Base-by-base conservation (phyloP, 1,284 basidiomycete species). In the Trichosporon inkin region DNA sequence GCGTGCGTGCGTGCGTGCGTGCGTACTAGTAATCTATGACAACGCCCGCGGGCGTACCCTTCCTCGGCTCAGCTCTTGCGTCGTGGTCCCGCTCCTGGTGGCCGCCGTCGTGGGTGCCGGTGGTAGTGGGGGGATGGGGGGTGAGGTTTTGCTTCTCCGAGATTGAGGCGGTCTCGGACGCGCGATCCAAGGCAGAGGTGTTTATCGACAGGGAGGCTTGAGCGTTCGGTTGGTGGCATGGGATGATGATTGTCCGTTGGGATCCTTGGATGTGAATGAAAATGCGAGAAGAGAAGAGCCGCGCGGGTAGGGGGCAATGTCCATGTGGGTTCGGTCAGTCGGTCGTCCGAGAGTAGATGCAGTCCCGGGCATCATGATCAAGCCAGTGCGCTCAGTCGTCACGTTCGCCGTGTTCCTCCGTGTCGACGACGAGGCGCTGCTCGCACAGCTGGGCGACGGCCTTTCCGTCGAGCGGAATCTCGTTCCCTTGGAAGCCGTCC, bases 391-490 rank as follows among this genome's bases (percentile, higher is more conserved):
- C 28, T 32, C 28, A 32, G 28, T 32, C 5, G 28, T 8, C 28
- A 8, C 28, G 28, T 8, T 32, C 28, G 8, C 28, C 28, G 28
- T 32, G 28, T 8, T 8, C 28, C 28, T 32, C 28, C 28, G 60
- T 52, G 53, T 76, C 75, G 28, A 75, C 70, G 10, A 75, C 59
- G n/a, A 79, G 60, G 10, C 78, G 57, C 55, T 75, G 70, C 53
- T 75, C 73, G 37, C 77, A 69, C 20, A 78, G 63, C 19, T 77
- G 70, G 3, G 77, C 73, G 0, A 79, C 78, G 6, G 69, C 67
- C 60, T 76, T 75, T 49, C 77, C 82, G 66, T 75, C 82, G 40
- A 88, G 72, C 2, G 81, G 79, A 53, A 88, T 80, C 53, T 80
- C 78, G 69, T 84, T 76, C 39, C 75, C 79, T 67, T 75, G 78